Evolutionary conservation across 441 rosid genomes (phyloP).

Genomic region (Bocquillonia castaneifolia): DNA sequence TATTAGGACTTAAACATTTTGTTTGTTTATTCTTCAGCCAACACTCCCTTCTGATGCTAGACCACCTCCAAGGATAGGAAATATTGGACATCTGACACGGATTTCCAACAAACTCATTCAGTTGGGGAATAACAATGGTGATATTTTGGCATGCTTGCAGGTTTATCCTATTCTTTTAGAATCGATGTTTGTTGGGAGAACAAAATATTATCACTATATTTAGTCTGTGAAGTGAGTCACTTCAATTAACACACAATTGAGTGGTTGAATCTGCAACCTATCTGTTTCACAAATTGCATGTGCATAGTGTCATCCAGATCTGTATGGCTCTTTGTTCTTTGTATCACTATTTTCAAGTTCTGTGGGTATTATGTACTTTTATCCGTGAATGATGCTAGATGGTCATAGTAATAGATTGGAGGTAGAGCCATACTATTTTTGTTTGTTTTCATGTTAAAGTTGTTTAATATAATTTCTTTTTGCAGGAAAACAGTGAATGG

Average conservation of each 20-base stretch:
- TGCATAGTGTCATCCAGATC: not conserved
- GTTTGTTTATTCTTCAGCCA: conserved; percentile 48
- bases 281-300: not conserved
- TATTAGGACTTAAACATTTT: conserved; percentile 8
- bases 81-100: conserved; percentile 82
- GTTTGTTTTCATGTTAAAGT: not conserved
- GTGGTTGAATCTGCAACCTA: not conserved
- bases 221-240: not conserved
- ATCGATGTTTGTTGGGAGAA: not conserved
- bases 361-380: too few species aligned
- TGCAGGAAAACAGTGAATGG: conserved; percentile 74
- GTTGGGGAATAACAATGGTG: conserved; percentile 55
- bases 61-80: conserved; percentile 70
- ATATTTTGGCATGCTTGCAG: conserved; percentile 70
- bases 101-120: conserved; percentile 83
- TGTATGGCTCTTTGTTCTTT: not conserved
- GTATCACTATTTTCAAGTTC: not conserved
- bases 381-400: too few species aligned
- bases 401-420: too few species aligned
- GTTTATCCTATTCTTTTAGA: conserved; percentile 33
- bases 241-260: not conserved
- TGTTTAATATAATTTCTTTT: not conserved
- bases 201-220: not conserved
- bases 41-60: conserved; percentile 67
- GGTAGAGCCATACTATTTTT: not conserved